These are phyloP conservation scores for Aspergillus niger DNA, from an alignment of 2,329 filamentous ascomycete species.

Conservation along the genomic window DNA sequence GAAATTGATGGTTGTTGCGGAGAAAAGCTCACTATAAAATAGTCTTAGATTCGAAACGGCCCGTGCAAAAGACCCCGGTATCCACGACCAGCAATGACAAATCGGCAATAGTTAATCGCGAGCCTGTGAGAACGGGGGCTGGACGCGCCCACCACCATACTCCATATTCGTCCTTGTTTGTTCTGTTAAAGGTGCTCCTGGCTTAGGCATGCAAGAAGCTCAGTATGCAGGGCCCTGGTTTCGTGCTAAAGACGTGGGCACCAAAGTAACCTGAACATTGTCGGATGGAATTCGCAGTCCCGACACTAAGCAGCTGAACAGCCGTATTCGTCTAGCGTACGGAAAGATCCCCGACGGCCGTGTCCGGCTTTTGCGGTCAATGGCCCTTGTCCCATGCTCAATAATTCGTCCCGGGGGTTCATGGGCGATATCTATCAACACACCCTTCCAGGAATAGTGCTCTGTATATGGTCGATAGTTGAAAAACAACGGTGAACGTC, in stretches of 20 bases:
- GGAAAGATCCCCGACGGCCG: background rate
- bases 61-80: background rate
- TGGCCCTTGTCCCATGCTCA: background rate
- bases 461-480: constrained; percentile 5
- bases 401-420: background rate
- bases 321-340: background rate
- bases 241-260: background rate
- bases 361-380: background rate
- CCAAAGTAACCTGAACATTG: background rate
- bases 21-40: constrained; percentile 1
- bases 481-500: constrained; percentile 1
- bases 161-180: background rate
- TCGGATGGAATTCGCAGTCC: background rate
- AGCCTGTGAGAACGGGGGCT: background rate
- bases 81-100: background rate
- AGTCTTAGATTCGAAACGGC: constrained; percentile 5
- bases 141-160: background rate
- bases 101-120: background rate
- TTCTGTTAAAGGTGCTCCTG: background rate
- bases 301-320: background rate
- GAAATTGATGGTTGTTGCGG: background rate
- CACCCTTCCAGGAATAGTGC: background rate
- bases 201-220: background rate
- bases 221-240: background rate
- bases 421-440: background rate